Base-by-base conservation (phyloP, 1,139 yeast species). In the Hyphopichia pseudoburtonii region DNA sequence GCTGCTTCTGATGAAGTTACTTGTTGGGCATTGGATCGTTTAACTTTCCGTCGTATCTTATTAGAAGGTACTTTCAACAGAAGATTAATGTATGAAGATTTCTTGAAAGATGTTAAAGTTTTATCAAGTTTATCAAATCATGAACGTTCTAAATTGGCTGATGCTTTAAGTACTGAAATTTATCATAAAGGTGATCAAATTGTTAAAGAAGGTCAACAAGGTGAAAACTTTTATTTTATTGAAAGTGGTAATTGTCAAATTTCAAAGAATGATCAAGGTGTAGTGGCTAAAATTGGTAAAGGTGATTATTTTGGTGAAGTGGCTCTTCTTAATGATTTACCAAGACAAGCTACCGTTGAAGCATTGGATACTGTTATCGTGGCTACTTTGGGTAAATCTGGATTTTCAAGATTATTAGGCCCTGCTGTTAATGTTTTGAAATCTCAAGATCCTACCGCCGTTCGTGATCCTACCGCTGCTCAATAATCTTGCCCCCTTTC, bases 301-400 rank as follows among this genome's bases (percentile, higher is more conserved):
- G 97, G 97, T 46, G 96, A 86, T 56, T 92, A 92, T 64, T 92
- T 92, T 62, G 98, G 98, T 47, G 98, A 92, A 66, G 81, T 92
- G 46, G 97, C 98, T 3, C 72, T 92, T 50, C 73, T 92, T 50
- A 86, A 90, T 52, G 96, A 92, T 55, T 71, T 83, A 44, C 97
- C 97, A 44, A 80, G 98, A 64, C 95, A 88, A 60, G 98, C 98
- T 24, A 86, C 97, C 4, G 94, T 92, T 29, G 80, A 76, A 39
- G 96, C 97, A 2, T 66, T 75, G 24, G 78, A 85, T 39, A 74
- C 75, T 36, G 82, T 92, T 19, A 86, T 86, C 52, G 96, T 90
- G 34, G 97, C 95, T 19, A 85, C 94, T 3, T 74, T 92, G 51
- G 95, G 89, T 44, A 89, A 90, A 66, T 78, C 86, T 42, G 98